Evolutionary conservation across 345 rosid species (phyloP).

Genomic region (Citrus australasica): DNA sequence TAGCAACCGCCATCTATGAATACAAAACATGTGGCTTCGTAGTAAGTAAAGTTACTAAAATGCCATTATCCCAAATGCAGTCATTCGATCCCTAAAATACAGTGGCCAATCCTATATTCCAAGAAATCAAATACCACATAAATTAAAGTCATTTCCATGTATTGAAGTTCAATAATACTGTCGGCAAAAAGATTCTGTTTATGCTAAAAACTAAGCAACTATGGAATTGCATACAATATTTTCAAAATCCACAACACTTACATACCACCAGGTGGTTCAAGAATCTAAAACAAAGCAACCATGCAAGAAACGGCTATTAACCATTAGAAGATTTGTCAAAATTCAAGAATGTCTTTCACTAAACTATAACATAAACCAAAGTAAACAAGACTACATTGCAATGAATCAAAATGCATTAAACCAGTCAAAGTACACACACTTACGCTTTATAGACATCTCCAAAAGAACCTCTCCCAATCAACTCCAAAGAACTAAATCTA

Average conservation of each 20-base stretch:
- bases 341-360: not conserved
- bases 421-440: conserved; percentile 27
- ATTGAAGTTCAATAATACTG: not conserved
- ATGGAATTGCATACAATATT: not conserved
- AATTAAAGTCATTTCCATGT: not conserved
- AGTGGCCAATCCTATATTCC: not conserved
- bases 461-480: conserved; percentile 95
- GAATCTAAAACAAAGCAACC: too few species aligned
- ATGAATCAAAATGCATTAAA: not conserved
- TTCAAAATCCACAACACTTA: not conserved
- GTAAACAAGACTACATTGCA: conserved; percentile 4
- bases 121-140: not conserved
- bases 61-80: conserved; percentile 1
- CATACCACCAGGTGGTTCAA: not conserved
- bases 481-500: conserved; percentile 79
- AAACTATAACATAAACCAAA: conserved; percentile 3
- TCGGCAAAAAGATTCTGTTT: not conserved
- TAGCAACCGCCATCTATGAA: not conserved
- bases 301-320: not conserved
- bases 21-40: not conserved
- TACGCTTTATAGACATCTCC: conserved; percentile 99
- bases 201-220: not conserved
- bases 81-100: not conserved
- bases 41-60: not conserved
- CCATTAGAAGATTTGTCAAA: not conserved